Conservation (phyloP, 306 rosid species). For the Prunus davidiana region DNA sequence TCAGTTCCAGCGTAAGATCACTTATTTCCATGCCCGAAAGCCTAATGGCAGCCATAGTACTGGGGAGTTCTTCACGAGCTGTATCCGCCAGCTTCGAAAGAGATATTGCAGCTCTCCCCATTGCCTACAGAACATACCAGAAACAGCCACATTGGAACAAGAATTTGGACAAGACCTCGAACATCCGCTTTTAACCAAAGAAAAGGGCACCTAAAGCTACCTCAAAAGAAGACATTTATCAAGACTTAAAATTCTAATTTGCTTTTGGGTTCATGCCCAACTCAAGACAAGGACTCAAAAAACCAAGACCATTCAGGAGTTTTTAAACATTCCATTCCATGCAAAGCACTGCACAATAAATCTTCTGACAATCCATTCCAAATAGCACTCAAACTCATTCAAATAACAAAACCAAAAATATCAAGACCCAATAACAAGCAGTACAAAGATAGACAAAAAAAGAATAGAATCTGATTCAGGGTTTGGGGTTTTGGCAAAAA, state of each 20-base stretch:
- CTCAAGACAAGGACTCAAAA: not conserved
- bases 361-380: not conserved
- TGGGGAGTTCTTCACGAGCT: conserved; percentile 90
- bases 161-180: not conserved
- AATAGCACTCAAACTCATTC: not conserved
- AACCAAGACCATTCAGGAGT: not conserved
- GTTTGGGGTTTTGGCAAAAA: not conserved
- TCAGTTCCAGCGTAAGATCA: conserved; percentile 65
- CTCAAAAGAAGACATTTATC: not conserved
- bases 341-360: not conserved
- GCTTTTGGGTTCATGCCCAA: not conserved
- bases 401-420: not conserved
- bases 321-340: not conserved
- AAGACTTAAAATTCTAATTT: not conserved
- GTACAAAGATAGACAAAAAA: not conserved
- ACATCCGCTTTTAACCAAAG: not conserved
- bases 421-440: not conserved
- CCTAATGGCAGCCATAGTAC: conserved; percentile 96
- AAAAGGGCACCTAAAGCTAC: not conserved
- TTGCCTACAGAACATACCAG: conserved; percentile 47
- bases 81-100: conserved; percentile 93
- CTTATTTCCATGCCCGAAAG: conserved; percentile 98
- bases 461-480: not conserved
- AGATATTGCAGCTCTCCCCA: conserved; percentile 86
- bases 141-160: conserved; percentile 4